Evolutionary conservation across 2,329 filamentous ascomycete genomes (phyloP), one percentile per base, ranked within the genome.

Genomic region (Cercospora janseana): DNA sequence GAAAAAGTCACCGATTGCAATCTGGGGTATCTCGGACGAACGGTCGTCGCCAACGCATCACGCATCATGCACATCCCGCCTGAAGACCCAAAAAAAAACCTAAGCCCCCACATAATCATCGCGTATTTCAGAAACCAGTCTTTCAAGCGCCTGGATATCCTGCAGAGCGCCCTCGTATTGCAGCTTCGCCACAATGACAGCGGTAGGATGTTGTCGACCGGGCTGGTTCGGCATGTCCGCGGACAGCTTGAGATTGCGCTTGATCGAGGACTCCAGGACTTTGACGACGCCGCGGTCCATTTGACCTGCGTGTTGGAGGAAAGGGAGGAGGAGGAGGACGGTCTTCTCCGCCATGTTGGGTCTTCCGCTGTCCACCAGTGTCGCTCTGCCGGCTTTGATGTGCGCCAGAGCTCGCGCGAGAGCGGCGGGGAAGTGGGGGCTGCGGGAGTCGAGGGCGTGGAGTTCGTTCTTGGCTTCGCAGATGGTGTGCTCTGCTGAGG

Each of bases 401-500:
- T 77, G 74, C 1, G 76, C 73, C 45, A 96, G 73, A 6, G 83
- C 79, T 51, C 80, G 76, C 42, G 82, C 80, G 54, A 96, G 71
- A 40, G 83, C 85, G 32, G 77, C 74, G 5, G 90, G 87, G 69
- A 95, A 95, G 3, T 83, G 80, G 6, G 84, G 75, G 2, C 86
- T 86, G 26, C 75, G 73, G 4, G 79, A 68, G 20, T 79, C 77
- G 12, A 91, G 69, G 15, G 83, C 85, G 42, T 87, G 73, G 2
- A 94, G 74, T 4, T 87, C 82, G 60, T 85, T 78, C 62, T 80
- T 83, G 59, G 92, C 81, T 62, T 83, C 79, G 70, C 87, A 92
- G 46, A 80, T 76, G 4, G 84, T 75, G 55, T 82, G 77, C 35
- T 77, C 73, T 7, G 57, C 45, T 2, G 87, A 80, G 56, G 79